Evolutionary conservation across 257 asterid species (phyloP), one percentile per base, ranked within the genome.

Genomic region (Scutellaria galericulata): DNA sequence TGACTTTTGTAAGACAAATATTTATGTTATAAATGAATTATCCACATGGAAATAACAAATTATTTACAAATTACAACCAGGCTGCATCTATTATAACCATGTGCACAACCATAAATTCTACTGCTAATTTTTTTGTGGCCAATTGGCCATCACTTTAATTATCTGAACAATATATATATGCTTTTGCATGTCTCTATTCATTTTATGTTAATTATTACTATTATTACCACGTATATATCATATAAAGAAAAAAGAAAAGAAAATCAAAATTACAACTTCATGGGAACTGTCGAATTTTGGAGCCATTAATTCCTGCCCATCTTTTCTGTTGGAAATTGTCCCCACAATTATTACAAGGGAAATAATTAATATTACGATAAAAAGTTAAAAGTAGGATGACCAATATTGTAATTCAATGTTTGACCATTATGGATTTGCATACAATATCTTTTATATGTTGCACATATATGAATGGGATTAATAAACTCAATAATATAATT

Each of bases 21-120:
- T 55, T 46, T 45, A 40, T 15, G 22, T 66, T 68, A 35, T 20
- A 18, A 39, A 37, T 55, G 64, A 64, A 57, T 41, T 64, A 68
- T 63, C 45, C 73, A 78, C 79, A 62, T 78, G 82, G 20, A 22
- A 67, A 15, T 27, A 37, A 71, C 47, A 78, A 73, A 18, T 55
- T 61, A 64, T 67, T 67, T 66, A 22, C 57, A 27, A 5, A 57
- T 35, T n/a, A 79, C 37, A 55, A 64, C 53, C 57, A 68, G 57
- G 22, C 59, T 64, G 66, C 67, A 13, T 31, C 58, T 71, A 24
- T 24, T 50, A 56, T 71, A 45, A 50, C 64, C 76, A 78, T 78
- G 83, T 74, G 75, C 69, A 55, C 61, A 39, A 44, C 48, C 76
- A 73, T 68, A 54, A 67, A 71, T 68, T 48, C 39, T 57, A 35